Evolutionary conservation across 139 green algal species (phyloP).

Genomic region (Klebsormidium nitens): DNA sequence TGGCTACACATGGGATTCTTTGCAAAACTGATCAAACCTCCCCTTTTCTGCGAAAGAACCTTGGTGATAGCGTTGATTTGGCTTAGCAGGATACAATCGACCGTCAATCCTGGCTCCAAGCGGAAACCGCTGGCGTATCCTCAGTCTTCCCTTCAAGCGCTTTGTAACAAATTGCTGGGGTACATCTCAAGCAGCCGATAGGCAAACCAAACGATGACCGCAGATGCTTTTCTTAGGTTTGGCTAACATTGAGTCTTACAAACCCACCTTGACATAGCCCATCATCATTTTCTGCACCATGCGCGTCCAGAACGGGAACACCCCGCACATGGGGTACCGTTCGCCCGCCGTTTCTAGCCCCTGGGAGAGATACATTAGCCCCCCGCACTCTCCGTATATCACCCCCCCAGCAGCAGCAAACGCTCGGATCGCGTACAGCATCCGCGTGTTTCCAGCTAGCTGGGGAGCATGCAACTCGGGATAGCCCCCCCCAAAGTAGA

Average conservation of each 20-base stretch:
- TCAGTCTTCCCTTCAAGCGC: too few species aligned
- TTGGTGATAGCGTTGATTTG: too few species aligned
- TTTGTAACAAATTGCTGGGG: too few species aligned
- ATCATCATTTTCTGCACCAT: constrained; percentile 52
- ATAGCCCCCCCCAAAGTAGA: constrained; percentile 83
- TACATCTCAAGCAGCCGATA: too few species aligned
- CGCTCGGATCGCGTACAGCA: constrained; percentile 44
- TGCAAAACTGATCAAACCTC: too few species aligned
- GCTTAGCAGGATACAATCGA: too few species aligned
- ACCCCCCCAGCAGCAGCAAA: constrained; percentile 80
- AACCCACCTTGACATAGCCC: constrained; percentile 67
- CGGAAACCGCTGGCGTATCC: too few species aligned
- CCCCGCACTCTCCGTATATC: constrained; percentile 83
- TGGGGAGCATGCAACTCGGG: constrained; percentile 60
- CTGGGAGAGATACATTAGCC: constrained; percentile 78
- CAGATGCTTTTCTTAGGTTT: not conserved
- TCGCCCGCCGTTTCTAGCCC: constrained; percentile 42
- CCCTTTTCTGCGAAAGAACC: too few species aligned
- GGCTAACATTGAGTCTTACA: not conserved
- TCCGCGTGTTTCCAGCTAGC: constrained; percentile 61
- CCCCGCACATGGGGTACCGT: constrained; percentile 50
- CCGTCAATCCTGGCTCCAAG: too few species aligned
- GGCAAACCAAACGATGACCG: too few species aligned
- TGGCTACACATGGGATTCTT: too few species aligned
- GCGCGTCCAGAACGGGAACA: constrained; percentile 79